phyloP scores from a whole-genome alignment of 495 filamentous ascomycete species.

The Amorphotheca resinae region DNA sequence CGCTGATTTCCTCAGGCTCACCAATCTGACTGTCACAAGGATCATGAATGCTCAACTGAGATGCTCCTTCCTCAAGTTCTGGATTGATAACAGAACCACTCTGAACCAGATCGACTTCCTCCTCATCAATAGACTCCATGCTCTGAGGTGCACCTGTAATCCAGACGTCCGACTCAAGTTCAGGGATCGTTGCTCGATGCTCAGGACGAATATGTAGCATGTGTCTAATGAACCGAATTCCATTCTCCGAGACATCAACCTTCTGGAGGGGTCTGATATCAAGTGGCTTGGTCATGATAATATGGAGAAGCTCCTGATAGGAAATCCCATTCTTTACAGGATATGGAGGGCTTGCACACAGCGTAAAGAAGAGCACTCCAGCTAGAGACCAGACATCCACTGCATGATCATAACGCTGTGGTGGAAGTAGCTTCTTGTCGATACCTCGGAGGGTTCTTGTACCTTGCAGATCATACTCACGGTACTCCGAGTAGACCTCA shows the following conservation, averaged over 20 bases:
- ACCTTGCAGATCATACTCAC: constrained; percentile 38
- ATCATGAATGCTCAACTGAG: constrained; percentile 55
- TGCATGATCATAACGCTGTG: constrained; percentile 65
- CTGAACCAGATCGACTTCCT: constrained; percentile 21
- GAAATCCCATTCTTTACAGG: constrained; percentile 44
- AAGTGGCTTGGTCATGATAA: constrained; percentile 63
- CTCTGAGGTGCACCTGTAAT: constrained; percentile 9
- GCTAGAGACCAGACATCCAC: constrained; percentile 94
- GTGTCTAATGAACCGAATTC: constrained; percentile 57
- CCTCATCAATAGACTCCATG: constrained; percentile 25
- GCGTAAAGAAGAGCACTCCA: constrained; percentile 73
- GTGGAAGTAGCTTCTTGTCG: constrained; percentile 21
- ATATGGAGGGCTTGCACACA: constrained; percentile 67
- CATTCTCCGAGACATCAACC: constrained; percentile 44
- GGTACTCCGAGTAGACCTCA: constrained; percentile 83
- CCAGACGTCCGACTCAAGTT: constrained; percentile 22
- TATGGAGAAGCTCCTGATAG: constrained; percentile 57
- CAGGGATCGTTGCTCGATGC: constrained; percentile 50
- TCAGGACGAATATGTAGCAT: constrained; percentile 67
- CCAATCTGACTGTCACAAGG: constrained; percentile 24
- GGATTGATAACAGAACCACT: constrained; percentile 21
- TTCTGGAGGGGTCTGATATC: constrained; percentile 45
- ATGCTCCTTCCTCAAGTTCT: constrained; percentile 41
- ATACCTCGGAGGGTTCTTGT: constrained; percentile 29
- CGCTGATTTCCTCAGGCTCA: constrained; percentile 13